A percentile compares a stretch with the other conserved stretches of the same genome.
Conservation (phyloP, 1,284 basidiomycete species). For the Cryptococcus sp. region DNA sequence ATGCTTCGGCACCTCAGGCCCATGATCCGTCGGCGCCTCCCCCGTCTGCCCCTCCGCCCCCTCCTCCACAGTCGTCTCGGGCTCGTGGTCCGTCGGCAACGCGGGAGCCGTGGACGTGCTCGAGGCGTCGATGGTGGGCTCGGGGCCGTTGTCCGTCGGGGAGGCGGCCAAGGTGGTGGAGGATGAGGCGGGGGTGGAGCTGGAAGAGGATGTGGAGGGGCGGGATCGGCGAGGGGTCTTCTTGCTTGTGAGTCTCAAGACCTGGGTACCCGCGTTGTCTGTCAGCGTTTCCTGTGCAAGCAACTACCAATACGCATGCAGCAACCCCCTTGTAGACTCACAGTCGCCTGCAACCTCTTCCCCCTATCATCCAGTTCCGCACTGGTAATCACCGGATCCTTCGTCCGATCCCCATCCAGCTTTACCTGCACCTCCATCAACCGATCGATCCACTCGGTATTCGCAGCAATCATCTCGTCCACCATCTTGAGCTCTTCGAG, state of each 20-base stretch:
- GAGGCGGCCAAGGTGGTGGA: slow-evolving; percentile 9
- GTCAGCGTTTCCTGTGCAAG: neutral
- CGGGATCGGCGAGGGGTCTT: slow-evolving; percentile 29
- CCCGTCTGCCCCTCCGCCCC: no score
- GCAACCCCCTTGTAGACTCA: slow-evolving; percentile 50
- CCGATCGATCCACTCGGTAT: slow-evolving; percentile 73
- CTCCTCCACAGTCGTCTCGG: neutral
- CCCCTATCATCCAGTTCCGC: slow-evolving; percentile 77
- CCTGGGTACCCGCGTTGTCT: slow-evolving; percentile 14
- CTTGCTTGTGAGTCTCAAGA: slow-evolving; percentile 31
- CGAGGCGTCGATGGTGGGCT: neutral
- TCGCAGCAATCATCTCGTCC: slow-evolving; percentile 68
- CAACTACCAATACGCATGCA: neutral
- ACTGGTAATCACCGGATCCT: slow-evolving; percentile 72
- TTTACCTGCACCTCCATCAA: slow-evolving; percentile 73
- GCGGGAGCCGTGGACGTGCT: slow-evolving; percentile 4
- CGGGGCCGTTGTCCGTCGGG: slow-evolving; percentile 10
- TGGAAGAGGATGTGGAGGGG: slow-evolving; percentile 15
- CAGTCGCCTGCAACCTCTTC: slow-evolving; percentile 69
- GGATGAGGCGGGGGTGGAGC: slow-evolving; percentile 5
- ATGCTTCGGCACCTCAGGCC: neutral
- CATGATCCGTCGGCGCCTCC: neutral
- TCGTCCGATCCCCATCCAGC: slow-evolving; percentile 61
- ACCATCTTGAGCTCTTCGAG: slow-evolving; percentile 72
- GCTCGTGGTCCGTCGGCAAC: slow-evolving; percentile 7